Base-by-base conservation (phyloP, 1,139 yeast genomes). In the Pichia norvegensis region DNA sequence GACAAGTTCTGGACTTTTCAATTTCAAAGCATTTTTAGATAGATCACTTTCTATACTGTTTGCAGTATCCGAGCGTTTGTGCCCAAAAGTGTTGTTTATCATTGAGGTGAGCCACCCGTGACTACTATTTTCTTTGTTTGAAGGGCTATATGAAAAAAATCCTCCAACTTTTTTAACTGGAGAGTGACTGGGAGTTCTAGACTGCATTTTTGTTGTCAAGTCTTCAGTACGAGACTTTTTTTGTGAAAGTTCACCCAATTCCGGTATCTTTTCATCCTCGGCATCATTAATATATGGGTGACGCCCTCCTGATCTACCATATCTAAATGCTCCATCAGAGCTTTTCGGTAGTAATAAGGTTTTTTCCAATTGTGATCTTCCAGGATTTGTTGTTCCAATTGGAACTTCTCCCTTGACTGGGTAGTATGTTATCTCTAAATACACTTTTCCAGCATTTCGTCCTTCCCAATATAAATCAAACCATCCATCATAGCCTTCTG, bases 341-440 rank as follows among this genome's bases (percentile, higher is more conserved):
- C 39, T 36, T 20, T 36, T 29, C 3, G 44, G 35, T n/a, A 44
- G 29, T 10, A 25, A 16, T 4, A 33, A 11, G 13, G 29, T 36
- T 22, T 36, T 40, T 20, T 29, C 38, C 39, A 44, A 42, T 5
- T 40, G 35, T 17, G 48, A 41, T 45, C 61, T 53, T 1, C 46
- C 53, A 2, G 43, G 40, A 36, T 52, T 58, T 9, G 54, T 56
- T 6, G 61, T 57, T 4, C 51, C 55, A 6, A 56, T 48, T 11
- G 67, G 67, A 9, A 62, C 62, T 43, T 57, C 58, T 0, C 78
- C 81, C 1, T 76, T 72, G 17, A 73, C 65, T 0, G 96, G 94
- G 60, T 86, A 87, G 59, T 86, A 92, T 0, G 97, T 87, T 84
- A 92, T 82, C 59, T 92, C 97, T 46, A 94, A 67, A 63, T 82